phyloP scores from a whole-genome alignment of 78 protist species.

The Dictyostelium purpureum region DNA sequence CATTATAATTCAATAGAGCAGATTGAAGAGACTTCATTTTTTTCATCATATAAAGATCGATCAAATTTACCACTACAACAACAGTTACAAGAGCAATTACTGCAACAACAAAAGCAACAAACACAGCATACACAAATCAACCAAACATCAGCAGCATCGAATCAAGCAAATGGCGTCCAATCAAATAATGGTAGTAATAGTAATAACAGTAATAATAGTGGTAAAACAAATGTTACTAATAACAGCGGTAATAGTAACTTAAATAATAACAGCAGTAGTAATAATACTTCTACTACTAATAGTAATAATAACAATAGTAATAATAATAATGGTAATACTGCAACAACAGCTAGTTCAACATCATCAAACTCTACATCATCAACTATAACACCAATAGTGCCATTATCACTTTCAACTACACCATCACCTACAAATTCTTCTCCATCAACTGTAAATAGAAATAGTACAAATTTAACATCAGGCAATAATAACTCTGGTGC shows the following conservation, averaged over 20 bases:
- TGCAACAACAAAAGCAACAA: not conserved
- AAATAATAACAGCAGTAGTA: not conserved
- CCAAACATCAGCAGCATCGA: not conserved
- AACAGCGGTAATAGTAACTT: not conserved
- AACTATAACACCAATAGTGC: not conserved
- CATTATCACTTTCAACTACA: no score
- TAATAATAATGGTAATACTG: not conserved
- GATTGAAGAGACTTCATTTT: slow-evolving; percentile 58
- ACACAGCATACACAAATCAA: not conserved
- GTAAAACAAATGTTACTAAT: not conserved
- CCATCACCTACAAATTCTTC: not conserved
- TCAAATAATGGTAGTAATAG: not conserved
- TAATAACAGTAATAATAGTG: not conserved
- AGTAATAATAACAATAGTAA: not conserved
- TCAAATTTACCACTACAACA: slow-evolving; percentile 6
- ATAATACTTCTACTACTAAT: not conserved
- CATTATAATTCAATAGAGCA: slow-evolving; percentile 46
- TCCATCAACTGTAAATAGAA: not conserved
- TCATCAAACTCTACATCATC: not conserved
- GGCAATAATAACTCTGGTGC: not conserved
- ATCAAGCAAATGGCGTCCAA: not conserved
- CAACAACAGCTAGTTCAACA: not conserved
- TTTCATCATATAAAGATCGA: slow-evolving; percentile 69
- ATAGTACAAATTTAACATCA: not conserved
- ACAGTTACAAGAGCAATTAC: not conserved